Evolutionary conservation across 2,329 filamentous ascomycete genomes (phyloP), one percentile per base, ranked within the genome.

Genomic region (Eurotiales sp.): DNA sequence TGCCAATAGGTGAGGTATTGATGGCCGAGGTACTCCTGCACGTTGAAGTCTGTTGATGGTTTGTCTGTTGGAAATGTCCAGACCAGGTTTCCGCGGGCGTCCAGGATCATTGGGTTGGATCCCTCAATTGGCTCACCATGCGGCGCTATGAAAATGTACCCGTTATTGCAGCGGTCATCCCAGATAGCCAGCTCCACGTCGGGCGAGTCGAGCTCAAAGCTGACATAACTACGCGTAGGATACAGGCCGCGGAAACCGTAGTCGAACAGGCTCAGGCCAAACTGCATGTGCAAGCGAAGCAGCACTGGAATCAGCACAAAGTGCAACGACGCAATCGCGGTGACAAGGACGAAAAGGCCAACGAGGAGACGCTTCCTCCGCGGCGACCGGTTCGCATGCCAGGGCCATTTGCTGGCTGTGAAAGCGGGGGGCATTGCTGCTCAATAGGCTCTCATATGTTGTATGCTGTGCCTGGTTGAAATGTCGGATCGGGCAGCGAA

Each of bases 1-100:
- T 43, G 41, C 42, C 42, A 44, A 32, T 30, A 44, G 10, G 42
- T 44, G 10, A 44, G 14, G 14, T 21, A 44, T 21, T 44, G 30
- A 25, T 44, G 25, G 27, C 42, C 42, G 10, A 12, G 15, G 22
- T 44, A 44, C n/a, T 44, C 32, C 32, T 36, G 32, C n/a, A 36
- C 32, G 19, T 36, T n/a, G 15, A 36, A 36, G 19, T 36, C 32
- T 8, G 14, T 14, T 8, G 15, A 17, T 10, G 32, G 4, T 7
- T 15, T n/a, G 3, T 15, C 32, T 15, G 32, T 36, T 4, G 32
- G 14, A 7, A 36, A 17, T 15, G 32, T 42, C 40, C 40, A 42
- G 19, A 23, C 40, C 12, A 42, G 22, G 23, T 42, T 42, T 2
- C 19, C 40, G 3, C 40, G n/a, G n/a, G 40, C 19, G 23, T 42